A percentile compares a stretch with the other conserved stretches of the same genome.
These are phyloP conservation scores for Darksidea phi DNA, from an alignment of 495 filamentous ascomycete species.

Conservation along the genomic window DNA sequence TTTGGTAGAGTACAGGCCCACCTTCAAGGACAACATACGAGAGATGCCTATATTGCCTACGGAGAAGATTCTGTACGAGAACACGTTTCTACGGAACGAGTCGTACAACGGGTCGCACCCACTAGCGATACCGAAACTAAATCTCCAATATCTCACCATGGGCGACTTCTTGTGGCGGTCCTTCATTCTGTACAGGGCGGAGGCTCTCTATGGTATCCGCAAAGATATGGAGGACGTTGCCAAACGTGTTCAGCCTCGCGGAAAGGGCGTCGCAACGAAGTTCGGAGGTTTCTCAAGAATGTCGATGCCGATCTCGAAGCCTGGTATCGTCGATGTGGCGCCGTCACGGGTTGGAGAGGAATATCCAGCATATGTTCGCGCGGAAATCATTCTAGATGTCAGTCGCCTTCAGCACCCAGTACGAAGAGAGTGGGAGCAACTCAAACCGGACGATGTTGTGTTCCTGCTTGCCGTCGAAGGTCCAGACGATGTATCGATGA, in stretches of 20 bases:
- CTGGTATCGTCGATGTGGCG: constrained; percentile 82
- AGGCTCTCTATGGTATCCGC: constrained; percentile 91
- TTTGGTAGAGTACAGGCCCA: constrained; percentile 70
- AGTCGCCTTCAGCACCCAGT: constrained; percentile 70
- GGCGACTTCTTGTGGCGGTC: constrained; percentile 96
- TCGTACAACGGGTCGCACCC: constrained; percentile 85
- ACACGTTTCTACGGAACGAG: constrained; percentile 78
- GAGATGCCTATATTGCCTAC: constrained; percentile 77
- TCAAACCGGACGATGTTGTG: constrained; percentile 85
- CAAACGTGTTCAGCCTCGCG: constrained; percentile 73
- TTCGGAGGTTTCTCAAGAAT: constrained; percentile 90
- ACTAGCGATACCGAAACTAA: constrained; percentile 89
- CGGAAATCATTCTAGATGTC: constrained; percentile 86
- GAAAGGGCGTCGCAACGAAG: constrained; percentile 58
- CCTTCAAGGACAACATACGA: constrained; percentile 77
- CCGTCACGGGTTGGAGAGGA: constrained; percentile 82
- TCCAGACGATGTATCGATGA: constrained; percentile 52
- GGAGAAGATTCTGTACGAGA: constrained; percentile 78
- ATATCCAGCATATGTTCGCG: constrained; percentile 79
- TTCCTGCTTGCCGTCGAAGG: constrained; percentile 76
- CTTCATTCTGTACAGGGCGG: constrained; percentile 81
- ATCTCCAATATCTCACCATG: constrained; percentile 90
- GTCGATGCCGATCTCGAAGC: constrained; percentile 82
- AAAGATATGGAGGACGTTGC: constrained; percentile 83
- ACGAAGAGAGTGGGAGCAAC: constrained; percentile 84